These are phyloP conservation scores for Apiospora pterosperma DNA, from an alignment of 2,329 filamentous ascomycete genomes.

Conservation along the genomic window DNA sequence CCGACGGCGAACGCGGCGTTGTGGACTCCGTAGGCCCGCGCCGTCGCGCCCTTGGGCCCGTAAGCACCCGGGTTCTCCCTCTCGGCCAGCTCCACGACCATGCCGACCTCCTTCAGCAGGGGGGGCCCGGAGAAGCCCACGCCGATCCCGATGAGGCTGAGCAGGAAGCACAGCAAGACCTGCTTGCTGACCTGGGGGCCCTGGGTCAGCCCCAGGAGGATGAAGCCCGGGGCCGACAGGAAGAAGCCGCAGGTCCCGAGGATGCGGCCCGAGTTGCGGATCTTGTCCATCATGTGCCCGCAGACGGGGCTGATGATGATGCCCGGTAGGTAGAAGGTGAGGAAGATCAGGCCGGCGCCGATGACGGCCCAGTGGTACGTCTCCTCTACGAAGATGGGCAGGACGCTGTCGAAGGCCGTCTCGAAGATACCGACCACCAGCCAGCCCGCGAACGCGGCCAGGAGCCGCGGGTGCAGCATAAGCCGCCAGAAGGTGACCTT, in stretches of 20 bases:
- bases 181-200: neutral
- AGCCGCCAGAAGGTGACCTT: neutral
- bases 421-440: slow-evolving; percentile 1
- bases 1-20: slow-evolving; percentile 3
- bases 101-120: slow-evolving; percentile 1
- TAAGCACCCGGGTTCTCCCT: neutral
- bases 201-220: neutral
- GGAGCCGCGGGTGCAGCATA: neutral
- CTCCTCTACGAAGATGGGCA: slow-evolving; percentile 3
- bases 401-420: slow-evolving; percentile 5
- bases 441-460: slow-evolving; percentile 1
- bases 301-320: slow-evolving; percentile 1
- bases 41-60: neutral
- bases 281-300: neutral
- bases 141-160: neutral
- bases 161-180: neutral
- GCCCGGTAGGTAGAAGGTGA: neutral
- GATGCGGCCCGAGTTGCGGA: neutral
- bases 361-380: slow-evolving; percentile 1
- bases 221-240: neutral
- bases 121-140: neutral
- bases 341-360: neutral
- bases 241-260: neutral
- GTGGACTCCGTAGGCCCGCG: neutral
- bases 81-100: slow-evolving; percentile 2